phyloP scores from a whole-genome alignment of 2,329 filamentous ascomycete species.

The Penicillium sp. region DNA sequence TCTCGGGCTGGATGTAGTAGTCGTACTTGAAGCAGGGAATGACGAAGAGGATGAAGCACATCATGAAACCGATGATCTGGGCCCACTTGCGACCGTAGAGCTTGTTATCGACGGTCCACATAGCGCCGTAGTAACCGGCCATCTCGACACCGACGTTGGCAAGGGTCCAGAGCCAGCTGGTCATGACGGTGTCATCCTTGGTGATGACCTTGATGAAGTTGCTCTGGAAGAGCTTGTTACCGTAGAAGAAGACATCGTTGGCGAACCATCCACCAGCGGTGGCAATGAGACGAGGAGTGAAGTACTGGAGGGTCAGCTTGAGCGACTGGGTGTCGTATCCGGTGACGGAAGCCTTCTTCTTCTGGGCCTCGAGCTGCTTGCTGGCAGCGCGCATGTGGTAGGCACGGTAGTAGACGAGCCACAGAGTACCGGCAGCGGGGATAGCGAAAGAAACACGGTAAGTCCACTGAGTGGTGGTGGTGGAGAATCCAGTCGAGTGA shows the following conservation, averaged over 20 bases:
- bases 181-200: constrained; percentile 70
- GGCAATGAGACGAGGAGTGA: constrained; percentile 80
- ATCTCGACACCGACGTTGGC: constrained; percentile 85
- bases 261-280: constrained; percentile 89
- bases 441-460: constrained; percentile 91
- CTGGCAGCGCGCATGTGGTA: constrained; percentile 89
- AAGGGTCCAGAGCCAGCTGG: constrained; percentile 87
- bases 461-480: constrained; percentile 75
- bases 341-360: constrained; percentile 82
- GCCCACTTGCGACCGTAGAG: constrained; percentile 94
- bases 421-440: constrained; percentile 83
- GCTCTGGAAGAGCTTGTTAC: constrained; percentile 93
- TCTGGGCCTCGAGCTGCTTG: constrained; percentile 77
- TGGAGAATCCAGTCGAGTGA: constrained; percentile 68
- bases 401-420: constrained; percentile 92
- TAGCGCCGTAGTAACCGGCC: constrained; percentile 84
- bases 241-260: constrained; percentile 98
- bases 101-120: constrained; percentile 89
- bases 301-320: constrained; percentile 73
- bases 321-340: constrained; percentile 87
- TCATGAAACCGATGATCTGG: constrained; percentile 90
- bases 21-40: constrained; percentile 84
- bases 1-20: constrained; percentile 70
- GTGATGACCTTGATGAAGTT: constrained; percentile 84
- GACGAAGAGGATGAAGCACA: constrained; percentile 91